These are phyloP conservation scores for Rhodotorula sp. DNA, from an alignment of 1,284 basidiomycete species.

Conservation along the genomic window DNA sequence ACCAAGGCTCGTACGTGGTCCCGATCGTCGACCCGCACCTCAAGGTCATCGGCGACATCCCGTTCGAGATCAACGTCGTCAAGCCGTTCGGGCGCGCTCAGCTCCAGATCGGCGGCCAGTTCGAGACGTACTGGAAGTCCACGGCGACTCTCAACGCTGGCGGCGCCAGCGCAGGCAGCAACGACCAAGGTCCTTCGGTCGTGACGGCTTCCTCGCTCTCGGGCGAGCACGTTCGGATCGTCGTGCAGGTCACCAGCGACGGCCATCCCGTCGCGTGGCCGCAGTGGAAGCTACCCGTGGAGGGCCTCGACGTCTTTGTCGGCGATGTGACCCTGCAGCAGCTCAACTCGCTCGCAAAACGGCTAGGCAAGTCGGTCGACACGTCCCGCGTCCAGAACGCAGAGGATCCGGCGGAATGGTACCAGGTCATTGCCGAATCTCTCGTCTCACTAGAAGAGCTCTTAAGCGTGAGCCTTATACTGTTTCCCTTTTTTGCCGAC, in stretches of 20 bases:
- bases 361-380: constrained; percentile 55
- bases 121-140: constrained; percentile 95
- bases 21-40: constrained; percentile 90
- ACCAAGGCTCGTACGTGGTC: constrained; percentile 59
- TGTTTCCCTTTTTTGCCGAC: neutral
- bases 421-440: constrained; percentile 55
- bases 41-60: constrained; percentile 91
- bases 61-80: constrained; percentile 83
- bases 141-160: constrained; percentile 52
- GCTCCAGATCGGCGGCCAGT: constrained; percentile 87
- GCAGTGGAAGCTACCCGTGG: constrained; percentile 68
- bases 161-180: constrained; percentile 29
- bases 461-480: constrained; percentile 60
- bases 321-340: constrained; percentile 78
- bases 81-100: constrained; percentile 89
- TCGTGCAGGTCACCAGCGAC: constrained; percentile 90
- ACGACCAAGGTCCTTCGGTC: constrained; percentile 45
- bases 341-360: constrained; percentile 66
- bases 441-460: constrained; percentile 71
- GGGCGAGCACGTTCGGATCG: constrained; percentile 79
- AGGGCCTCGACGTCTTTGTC: constrained; percentile 73
- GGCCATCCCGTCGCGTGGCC: constrained; percentile 78
- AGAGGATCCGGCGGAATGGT: constrained; percentile 60
- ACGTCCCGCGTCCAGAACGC: constrained; percentile 37
- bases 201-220: constrained; percentile 80